Base-by-base conservation (phyloP, 352 stramenopile genomes). In the Phytophthora cajani region DNA sequence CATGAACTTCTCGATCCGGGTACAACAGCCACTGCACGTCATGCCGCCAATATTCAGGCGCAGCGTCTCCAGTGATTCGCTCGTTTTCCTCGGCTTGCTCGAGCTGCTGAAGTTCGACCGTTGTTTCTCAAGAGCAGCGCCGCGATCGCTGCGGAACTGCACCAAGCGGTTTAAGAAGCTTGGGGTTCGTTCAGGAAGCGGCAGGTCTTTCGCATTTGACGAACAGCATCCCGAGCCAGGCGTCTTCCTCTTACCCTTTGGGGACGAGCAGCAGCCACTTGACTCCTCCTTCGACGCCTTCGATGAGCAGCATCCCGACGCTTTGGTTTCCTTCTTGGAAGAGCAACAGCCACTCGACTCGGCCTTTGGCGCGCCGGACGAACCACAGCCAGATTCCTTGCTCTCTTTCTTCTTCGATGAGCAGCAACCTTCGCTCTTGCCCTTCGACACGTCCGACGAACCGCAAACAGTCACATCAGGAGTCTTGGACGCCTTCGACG, bases 11-110 rank as follows among this genome's bases (percentile, higher is more conserved):
- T 96, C 88, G 61, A 97, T 92, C 42, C 91, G 90, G n/a, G 80
- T 89, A 56, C 90, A 93, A 75, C 90, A 97, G 42, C 88, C 85
- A 8, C 83, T 93, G 76, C 90, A 96, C 14, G 89, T 96, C 90
- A 97, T 97, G 14, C 91, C 89, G 47, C 74, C 76, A 42, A 93
- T 93, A 66, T 78, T 78, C 10, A 93, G 72, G 7, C 82, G 79
- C 54, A 90, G 69, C 4, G 77, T 79, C 52, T 74, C 72, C 58
- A 78, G 23, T 19, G 40, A 58, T 9, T 54, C 62, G 1, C 51
- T 44, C 17, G 7, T 38, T 30, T 62, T 59, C 16, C 14, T 58
- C 40, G 71, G 74, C 11, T 50, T 60, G n/a, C 59, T 38, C 9
- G 62, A 74, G 2, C 60, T 62, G 17, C 23, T 33, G 3, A 55